Base-by-base conservation (phyloP, 192 early-diverging fungal species). In the Backusella westeae region DNA sequence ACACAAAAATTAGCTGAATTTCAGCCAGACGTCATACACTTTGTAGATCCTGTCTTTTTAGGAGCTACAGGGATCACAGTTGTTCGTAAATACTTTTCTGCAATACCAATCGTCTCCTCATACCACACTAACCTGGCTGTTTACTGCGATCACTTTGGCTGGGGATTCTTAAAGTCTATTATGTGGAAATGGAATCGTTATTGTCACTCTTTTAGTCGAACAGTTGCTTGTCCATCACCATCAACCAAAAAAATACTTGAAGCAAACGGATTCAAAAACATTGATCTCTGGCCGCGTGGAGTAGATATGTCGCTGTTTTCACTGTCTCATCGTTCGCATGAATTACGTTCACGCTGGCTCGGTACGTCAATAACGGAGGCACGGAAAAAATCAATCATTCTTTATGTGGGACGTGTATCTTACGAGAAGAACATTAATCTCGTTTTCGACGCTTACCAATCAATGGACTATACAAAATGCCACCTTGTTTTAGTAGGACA, bases 151-250 rank as follows among this genome's bases (percentile, higher is more conserved):
- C 77, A 82, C 19, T 82, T 82, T 67, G 80, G 80, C 2, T 82
- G 70, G 59, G 77, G 80, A 0, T 67, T 77, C 9, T 67, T 82
- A 9, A 78, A 69, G 0, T 56, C 73, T 34, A 23, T 71, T 21
- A 82, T 82, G 80, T 82, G 80, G 80, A 65, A 42, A 15, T 82
- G 80, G 80, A 82, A 78, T 44, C 76, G 34, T 6, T 74, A 65
- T 41, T 82, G 80, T 36, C 80, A 82, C 34, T 72, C 63, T 0
- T 68, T 59, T 10, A 71, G 76, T 32, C 34, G 12, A 10, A 73
- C 72, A 17, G 75, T 72, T 21, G 76, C 71, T 32, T 81, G 80
- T 15, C 80, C 80, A 2, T 81, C 80, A 10, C 23, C 71, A 6
- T 82, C 80, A 3, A 82, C 77, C 1, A n/a, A 49, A n/a, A 15